Evolutionary conservation across 1,139 yeast species (phyloP).

Genomic region (Debaryomycetaceae sp.): DNA sequence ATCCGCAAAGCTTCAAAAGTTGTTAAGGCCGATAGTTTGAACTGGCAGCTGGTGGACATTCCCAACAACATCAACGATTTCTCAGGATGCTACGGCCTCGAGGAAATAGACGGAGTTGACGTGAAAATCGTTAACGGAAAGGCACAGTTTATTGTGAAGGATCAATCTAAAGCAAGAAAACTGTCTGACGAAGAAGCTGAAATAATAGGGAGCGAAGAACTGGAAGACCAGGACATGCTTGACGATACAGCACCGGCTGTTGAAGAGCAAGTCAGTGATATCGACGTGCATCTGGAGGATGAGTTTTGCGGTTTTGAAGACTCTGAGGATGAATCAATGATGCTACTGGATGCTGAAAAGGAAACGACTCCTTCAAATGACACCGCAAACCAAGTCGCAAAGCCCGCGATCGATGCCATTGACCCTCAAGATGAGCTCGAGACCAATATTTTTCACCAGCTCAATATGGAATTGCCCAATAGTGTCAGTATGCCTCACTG

Average conservation of each 20-base stretch:
- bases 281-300: constrained; percentile 4
- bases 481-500: constrained; percentile 50
- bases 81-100: constrained; percentile 85
- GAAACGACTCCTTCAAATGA: constrained; percentile 5
- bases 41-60: constrained; percentile 76
- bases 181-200: constrained; percentile 5
- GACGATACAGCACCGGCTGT: constrained; percentile 13
- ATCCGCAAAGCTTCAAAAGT: constrained; percentile 25
- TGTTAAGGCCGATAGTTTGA: constrained; percentile 40
- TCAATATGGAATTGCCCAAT: constrained; percentile 24
- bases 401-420: constrained; percentile 5
- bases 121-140: constrained; percentile 59
- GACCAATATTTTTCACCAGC: constrained; percentile 12
- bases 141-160: constrained; percentile 49
- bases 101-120: constrained; percentile 88
- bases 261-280: constrained; percentile 8
- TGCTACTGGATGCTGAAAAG: constrained; percentile 5
- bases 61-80: constrained; percentile 80
- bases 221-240: constrained; percentile 3
- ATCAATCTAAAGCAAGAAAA: constrained; percentile 12
- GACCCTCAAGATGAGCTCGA: constrained; percentile 9
- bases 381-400: constrained; percentile 6
- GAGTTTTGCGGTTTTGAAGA: constrained; percentile 19
- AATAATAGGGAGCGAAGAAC: constrained; percentile 3
- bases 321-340: constrained; percentile 7